Evolutionary conservation across 2,329 filamentous ascomycete species (phyloP), one percentile per base, ranked within the genome.

Genomic region (Leptographium lundbergii): DNA sequence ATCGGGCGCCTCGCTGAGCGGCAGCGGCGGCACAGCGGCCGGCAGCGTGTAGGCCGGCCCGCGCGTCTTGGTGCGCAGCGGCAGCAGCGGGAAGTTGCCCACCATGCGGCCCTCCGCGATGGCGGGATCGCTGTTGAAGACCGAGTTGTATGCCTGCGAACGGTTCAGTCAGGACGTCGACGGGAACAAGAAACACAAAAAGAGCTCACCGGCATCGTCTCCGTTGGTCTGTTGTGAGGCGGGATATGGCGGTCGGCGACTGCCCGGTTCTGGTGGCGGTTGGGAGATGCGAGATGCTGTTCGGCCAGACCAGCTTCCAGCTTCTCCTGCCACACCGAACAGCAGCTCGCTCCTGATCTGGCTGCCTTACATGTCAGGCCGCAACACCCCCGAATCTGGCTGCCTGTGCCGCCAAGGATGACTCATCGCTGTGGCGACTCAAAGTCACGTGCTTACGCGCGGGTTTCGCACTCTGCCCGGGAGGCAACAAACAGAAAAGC

Each of bases 81-180:
- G 92, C 57, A 96, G 86, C 66, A 97, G 85, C 25, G 92, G 91
- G 71, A 97, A 91, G 82, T 96, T 97, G 72, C 92, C 91, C 79
- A 86, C 75, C 65, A 80, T 74, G 59, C 77, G 78, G 48, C 78
- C 78, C 63, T 73, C 70, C 65, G 77, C 86, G 25, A 64, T 61
- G 53, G 64, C 57, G 78, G 81, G 90, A 82, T 83, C 92, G 76
- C 73, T 86, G 84, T 86, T 86, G 84, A 96, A 96, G 81, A 96
- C 88, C 73, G 89, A 95, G 81, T 97, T 95, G 81, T 96, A 97
- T 75, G 92, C 92, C 90, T 95, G 66, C 42, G 34, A 22, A 22
- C n/a, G 42, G 42, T 14, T 10, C 34, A 54, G 24, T 19, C 47
- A 6, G 14, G 14, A 47, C 7, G 3, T n/a, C 14, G 42, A 50